These are phyloP conservation scores for Bombardia bombarda DNA, from an alignment of 495 filamentous ascomycete species.

Conservation along the genomic window DNA sequence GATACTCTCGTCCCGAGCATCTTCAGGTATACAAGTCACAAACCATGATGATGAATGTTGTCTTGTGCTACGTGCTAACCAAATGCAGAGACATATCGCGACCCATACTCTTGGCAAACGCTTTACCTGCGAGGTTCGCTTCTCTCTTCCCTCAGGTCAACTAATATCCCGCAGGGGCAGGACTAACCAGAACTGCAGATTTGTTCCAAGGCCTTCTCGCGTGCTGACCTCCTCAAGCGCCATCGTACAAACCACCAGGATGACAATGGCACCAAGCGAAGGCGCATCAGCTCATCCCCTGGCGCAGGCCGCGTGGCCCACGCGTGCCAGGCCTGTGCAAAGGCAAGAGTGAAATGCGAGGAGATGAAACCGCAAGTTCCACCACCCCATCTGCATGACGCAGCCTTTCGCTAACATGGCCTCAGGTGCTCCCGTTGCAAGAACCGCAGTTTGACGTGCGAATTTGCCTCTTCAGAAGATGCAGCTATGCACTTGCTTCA, in stretches of 20 bases:
- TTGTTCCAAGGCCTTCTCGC: constrained; percentile 47
- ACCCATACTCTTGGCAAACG: constrained; percentile 52
- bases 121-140: constrained; percentile 30
- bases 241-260: constrained; percentile 46
- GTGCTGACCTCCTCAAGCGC: constrained; percentile 47
- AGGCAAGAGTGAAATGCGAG: constrained; percentile 48
- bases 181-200: constrained; percentile 23
- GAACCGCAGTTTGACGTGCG: constrained; percentile 36
- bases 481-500: constrained; percentile 27
- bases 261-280: constrained; percentile 34
- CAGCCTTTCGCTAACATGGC: constrained; percentile 7
- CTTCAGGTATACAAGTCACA: constrained; percentile 23
- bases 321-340: constrained; percentile 45
- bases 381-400: constrained; percentile 1
- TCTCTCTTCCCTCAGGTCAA: neutral
- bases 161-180: neutral
- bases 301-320: constrained; percentile 47
- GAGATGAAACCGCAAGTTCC: constrained; percentile 30
- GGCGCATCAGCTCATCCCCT: constrained; percentile 33
- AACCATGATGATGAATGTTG: neutral
- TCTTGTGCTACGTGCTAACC: neutral
- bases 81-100: constrained; percentile 41
- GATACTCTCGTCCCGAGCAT: constrained; percentile 49
- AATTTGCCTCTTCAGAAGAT: constrained; percentile 34
- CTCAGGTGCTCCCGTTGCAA: constrained; percentile 38